Conservation (phyloP, 768 basidiomycete species). For the Mycena alexandri region DNA sequence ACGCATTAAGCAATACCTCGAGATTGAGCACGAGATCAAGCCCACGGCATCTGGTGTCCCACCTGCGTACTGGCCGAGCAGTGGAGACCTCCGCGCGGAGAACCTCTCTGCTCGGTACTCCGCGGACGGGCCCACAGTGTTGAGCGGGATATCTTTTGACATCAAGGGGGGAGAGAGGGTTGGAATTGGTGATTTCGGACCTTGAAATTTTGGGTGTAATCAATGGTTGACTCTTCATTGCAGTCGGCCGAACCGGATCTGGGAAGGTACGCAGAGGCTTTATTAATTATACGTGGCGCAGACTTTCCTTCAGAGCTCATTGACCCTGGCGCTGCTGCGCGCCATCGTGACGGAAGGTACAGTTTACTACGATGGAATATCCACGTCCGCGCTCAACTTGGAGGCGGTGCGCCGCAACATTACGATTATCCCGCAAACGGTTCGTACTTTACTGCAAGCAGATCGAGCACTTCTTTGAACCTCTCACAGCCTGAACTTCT, state of each 20-base stretch:
- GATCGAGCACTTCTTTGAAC: too few relatives aligned
- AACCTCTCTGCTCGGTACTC: constrained; percentile 69
- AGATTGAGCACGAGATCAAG: constrained; percentile 69
- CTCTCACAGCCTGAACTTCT: constrained; percentile 49
- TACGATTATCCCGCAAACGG: constrained; percentile 55
- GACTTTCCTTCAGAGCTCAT: constrained; percentile 35
- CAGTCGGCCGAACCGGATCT: constrained; percentile 44
- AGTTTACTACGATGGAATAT: constrained; percentile 57
- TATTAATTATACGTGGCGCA: too few relatives aligned
- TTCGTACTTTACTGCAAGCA: too few relatives aligned
- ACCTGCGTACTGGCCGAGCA: constrained; percentile 76
- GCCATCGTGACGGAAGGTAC: constrained; percentile 57
- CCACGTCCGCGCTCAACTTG: constrained; percentile 55
- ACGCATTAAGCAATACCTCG: constrained; percentile 76
- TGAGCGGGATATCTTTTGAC: constrained; percentile 45
- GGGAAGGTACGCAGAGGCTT: constrained; percentile 25
- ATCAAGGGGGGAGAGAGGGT: constrained; percentile 55
- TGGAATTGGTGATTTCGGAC: constrained; percentile 4
- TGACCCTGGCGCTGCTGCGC: constrained; percentile 55
- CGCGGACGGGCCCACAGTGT: constrained; percentile 62
- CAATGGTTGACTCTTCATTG: background rate
- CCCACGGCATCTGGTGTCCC: constrained; percentile 58
- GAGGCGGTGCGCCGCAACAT: constrained; percentile 58
- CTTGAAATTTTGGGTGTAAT: too few relatives aligned
- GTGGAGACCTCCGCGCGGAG: constrained; percentile 66